phyloP scores from a whole-genome alignment of 2,329 filamentous ascomycete species.

The Pyricularia pennisetigena region DNA sequence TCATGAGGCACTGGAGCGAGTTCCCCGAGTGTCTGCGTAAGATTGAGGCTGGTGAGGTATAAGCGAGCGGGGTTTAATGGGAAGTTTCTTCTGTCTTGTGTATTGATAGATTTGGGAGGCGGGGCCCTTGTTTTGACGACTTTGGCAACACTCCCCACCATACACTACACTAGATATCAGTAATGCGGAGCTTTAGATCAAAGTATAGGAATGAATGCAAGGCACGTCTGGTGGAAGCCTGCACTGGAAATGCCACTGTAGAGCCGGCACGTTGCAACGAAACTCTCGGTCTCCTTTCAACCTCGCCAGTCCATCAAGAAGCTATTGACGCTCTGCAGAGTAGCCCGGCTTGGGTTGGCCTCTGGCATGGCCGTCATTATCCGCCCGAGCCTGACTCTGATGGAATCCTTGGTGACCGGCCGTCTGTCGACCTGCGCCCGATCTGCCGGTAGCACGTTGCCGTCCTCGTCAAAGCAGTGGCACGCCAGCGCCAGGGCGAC shows the following conservation, averaged over 20 bases:
- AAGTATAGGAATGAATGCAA: not conserved
- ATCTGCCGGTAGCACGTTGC: conserved; percentile 25
- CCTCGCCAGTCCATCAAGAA: conserved; percentile 62
- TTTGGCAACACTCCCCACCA: not conserved
- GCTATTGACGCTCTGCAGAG: conserved; percentile 84
- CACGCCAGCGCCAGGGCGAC: conserved; percentile 69
- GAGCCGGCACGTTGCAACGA: not conserved
- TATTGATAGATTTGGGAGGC: not conserved
- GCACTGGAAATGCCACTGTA: not conserved
- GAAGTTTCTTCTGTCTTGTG: not conserved
- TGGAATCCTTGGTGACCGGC: conserved; percentile 60
- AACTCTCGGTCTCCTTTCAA: not conserved
- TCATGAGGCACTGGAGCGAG: conserved; percentile 52
- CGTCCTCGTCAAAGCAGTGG: conserved; percentile 57
- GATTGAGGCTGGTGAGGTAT: conserved; percentile 29
- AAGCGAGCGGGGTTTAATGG: not conserved
- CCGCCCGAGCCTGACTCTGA: conserved; percentile 69
- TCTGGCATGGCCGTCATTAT: conserved; percentile 72
- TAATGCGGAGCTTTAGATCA: not conserved
- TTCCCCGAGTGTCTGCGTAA: conserved; percentile 37
- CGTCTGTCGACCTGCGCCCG: conserved; percentile 8
- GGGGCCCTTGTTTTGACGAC: not conserved
- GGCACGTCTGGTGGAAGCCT: not conserved
- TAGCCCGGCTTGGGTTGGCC: conserved; percentile 75
- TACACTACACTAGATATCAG: not conserved